Evolutionary conservation across 1,139 yeast species (phyloP).

Genomic region (Keqinozyma sinolaborantium): DNA sequence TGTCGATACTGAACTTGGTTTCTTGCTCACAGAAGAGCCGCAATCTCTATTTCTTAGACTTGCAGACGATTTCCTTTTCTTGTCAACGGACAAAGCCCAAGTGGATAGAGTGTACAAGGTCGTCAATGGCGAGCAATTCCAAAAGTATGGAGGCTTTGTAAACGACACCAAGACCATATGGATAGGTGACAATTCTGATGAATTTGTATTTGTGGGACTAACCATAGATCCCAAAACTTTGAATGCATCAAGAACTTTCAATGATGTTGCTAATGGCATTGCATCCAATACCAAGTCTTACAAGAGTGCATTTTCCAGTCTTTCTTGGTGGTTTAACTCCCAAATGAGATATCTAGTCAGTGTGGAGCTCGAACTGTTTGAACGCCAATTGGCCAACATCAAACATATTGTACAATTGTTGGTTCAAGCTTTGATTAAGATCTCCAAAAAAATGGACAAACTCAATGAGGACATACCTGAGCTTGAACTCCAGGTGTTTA

Average conservation of each 20-base stretch:
- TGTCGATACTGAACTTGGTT: slow-evolving; percentile 41
- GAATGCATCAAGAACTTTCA: slow-evolving; percentile 1
- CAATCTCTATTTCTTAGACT: slow-evolving; percentile 53
- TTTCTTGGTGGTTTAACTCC: slow-evolving; percentile 14
- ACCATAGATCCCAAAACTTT: slow-evolving; percentile 19
- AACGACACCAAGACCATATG: slow-evolving; percentile 54
- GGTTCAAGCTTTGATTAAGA: slow-evolving; percentile 5
- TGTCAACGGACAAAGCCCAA: slow-evolving; percentile 39
- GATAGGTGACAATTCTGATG: slow-evolving; percentile 5
- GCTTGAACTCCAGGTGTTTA: slow-evolving; percentile 3
- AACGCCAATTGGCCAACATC: slow-evolving; percentile 9
- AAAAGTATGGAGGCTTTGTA: slow-evolving; percentile 52
- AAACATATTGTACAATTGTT: slow-evolving; percentile 9
- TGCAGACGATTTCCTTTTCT: slow-evolving; percentile 82
- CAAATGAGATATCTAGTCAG: slow-evolving; percentile 12
- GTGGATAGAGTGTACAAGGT: slow-evolving; percentile 17
- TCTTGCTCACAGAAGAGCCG: slow-evolving; percentile 14
- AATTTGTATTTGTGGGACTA: slow-evolving; percentile 31
- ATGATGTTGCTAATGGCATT: slow-evolving; percentile 1
- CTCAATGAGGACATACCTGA: slow-evolving; percentile 1
- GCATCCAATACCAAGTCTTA: slow-evolving; percentile 14
- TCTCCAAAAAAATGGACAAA: slow-evolving; percentile 1
- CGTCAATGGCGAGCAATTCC: slow-evolving; percentile 31
- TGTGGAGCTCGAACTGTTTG: slow-evolving; percentile 7
- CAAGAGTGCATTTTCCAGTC: slow-evolving; percentile 9